Evolutionary conservation across 2,329 filamentous ascomycete species (phyloP), one percentile per base, ranked within the genome.

Genomic region (Aspergillus phoenicis): DNA sequence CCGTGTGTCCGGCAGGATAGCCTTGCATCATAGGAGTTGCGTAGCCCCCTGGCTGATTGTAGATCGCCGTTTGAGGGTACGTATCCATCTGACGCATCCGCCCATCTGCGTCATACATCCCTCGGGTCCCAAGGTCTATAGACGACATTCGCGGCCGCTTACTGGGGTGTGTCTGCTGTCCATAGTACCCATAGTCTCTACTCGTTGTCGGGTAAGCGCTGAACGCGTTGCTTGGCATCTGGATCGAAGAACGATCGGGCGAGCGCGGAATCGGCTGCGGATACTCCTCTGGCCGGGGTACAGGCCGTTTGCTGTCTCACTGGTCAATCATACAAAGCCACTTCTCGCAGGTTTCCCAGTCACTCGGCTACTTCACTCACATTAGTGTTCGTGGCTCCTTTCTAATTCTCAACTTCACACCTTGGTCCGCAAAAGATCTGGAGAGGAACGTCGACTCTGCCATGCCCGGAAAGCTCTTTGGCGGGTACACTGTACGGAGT

Each of bases 341-440:
- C 39, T 33, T 24, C 10, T 36, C 41, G 24, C 28, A 26, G 28
- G 28, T 4, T 22, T 20, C 48, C 10, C n/a, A 30, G 38, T 8
- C 26, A 36, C n/a, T 11, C 6, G 22, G 6, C 15, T 47, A 26
- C 41, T 41, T 33, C 45, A 74, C 75, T 70, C 63, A 78, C 77
- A 78, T 70, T 61, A 78, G 66, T n/a, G 84, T 84, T 59, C 91
- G 84, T 48, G 91, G 89, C 75, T 96, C 92, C 73, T 96, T 96
- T 58, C 92, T 87, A 51, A 96, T 83, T 56, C 92, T 85, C 33
- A 97, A 80, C 55, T 91, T 88, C 13, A 96, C 91, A 8, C 93
- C 93, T 73, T 96, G 92, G 69, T 96, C 92, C 65, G 90, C 90
- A 75, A 97, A 94, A 0, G 89, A 88, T 55, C 91, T 85, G 0